phyloP scores from a whole-genome alignment of 2,329 filamentous ascomycete species.

The Colletotrichum sp. region DNA sequence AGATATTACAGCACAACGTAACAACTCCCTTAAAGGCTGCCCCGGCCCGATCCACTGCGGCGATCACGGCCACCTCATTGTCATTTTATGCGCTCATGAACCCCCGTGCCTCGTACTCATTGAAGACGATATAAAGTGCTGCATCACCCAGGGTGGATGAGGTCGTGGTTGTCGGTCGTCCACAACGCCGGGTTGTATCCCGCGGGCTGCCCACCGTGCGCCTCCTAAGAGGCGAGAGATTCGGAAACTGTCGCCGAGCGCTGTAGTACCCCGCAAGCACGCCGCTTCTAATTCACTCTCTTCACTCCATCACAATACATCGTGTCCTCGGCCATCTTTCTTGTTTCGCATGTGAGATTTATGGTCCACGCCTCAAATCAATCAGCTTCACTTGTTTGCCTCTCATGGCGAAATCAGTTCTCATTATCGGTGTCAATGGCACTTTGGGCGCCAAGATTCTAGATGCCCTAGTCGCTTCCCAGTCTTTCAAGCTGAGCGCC shows the following conservation, averaged over 20 bases:
- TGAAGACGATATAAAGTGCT: neutral
- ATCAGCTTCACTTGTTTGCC: neutral
- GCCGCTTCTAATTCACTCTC: neutral
- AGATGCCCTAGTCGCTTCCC: constrained; percentile 30
- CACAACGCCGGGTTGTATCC: neutral
- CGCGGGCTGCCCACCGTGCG: neutral
- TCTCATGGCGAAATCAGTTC: constrained; percentile 35
- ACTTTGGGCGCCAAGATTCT: constrained; percentile 38
- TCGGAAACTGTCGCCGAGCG: neutral
- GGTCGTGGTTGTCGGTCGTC: neutral
- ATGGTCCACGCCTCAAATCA: neutral
- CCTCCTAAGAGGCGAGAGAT: neutral
- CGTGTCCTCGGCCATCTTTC: neutral
- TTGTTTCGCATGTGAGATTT: neutral
- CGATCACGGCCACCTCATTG: neutral
- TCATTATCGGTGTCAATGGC: constrained; percentile 41
- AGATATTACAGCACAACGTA: neutral
- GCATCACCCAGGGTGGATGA: neutral
- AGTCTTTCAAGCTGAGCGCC: constrained; percentile 34
- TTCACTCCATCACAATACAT: neutral
- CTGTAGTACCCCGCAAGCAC: neutral
- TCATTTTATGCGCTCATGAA: neutral
- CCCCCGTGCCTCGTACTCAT: neutral
- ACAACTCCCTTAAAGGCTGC: neutral
- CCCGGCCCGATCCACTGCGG: neutral